Evolutionary conservation across 176 grass and related monocot species (phyloP).

Genomic region (Oryza meridionalis): DNA sequence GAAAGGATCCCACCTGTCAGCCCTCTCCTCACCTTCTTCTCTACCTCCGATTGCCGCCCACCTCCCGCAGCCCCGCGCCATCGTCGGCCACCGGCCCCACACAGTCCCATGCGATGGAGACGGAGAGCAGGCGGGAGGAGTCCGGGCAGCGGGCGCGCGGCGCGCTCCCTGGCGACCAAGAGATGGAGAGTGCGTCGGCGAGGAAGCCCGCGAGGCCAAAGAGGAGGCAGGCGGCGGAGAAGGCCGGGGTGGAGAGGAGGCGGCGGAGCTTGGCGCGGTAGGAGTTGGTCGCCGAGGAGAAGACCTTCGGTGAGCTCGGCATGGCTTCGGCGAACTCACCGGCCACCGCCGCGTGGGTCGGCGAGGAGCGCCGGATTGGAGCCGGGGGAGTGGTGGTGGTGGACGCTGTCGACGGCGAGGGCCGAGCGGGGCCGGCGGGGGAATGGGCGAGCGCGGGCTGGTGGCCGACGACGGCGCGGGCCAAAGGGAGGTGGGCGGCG

Average conservation of each 20-base stretch:
- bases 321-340: too few relatives aligned
- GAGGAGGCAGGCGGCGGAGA: constrained; percentile 61
- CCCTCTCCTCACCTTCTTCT: too few relatives aligned
- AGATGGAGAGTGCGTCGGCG: constrained; percentile 48
- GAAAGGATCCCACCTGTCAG: too few relatives aligned
- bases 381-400: neutral
- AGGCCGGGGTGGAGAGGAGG: constrained; percentile 54
- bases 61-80: too few relatives aligned
- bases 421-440: too few relatives aligned
- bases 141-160: constrained; percentile 47
- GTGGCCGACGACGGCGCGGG: too few relatives aligned
- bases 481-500: too few relatives aligned
- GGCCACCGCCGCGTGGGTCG: neutral
- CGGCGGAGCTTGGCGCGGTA: constrained; percentile 49
- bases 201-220: constrained; percentile 81
- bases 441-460: too few relatives aligned
- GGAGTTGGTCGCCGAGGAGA: constrained; percentile 50
- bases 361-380: constrained; percentile 42
- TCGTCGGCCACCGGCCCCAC: too few relatives aligned
- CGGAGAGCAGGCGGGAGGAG: constrained; percentile 66
- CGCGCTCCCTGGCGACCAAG: neutral
- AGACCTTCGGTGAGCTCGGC: constrained; percentile 79
- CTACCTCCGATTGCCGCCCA: too few relatives aligned
- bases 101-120: constrained; percentile 86
- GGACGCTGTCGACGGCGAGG: too few relatives aligned